Conservation (phyloP, 2,329 filamentous ascomycete species). For the Magnaporthiopsis rhizophila region DNA sequence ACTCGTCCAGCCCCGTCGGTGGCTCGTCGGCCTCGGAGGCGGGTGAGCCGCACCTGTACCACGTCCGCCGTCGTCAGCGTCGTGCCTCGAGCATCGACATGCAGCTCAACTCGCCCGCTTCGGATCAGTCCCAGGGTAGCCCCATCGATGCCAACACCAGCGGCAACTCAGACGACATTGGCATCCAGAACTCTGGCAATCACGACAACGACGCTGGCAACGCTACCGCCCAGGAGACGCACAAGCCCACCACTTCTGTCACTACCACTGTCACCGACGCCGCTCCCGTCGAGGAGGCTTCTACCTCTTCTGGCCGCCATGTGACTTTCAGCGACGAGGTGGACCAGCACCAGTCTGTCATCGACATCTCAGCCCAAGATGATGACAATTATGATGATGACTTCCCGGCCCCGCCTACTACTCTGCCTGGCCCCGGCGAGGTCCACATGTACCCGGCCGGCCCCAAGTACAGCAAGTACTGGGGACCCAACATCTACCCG, state of each 20-base stretch:
- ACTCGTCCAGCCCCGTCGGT: neutral
- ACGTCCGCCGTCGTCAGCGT: neutral
- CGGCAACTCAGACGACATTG: neutral
- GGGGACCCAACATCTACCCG: neutral
- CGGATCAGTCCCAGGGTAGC: constrained; percentile 7
- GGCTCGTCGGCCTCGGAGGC: neutral
- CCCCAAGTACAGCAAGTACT: neutral
- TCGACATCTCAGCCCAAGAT: too few species aligned
- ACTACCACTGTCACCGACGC: neutral
- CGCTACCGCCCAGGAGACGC: too few species aligned
- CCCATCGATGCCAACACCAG: neutral
- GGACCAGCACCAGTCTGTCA: neutral
- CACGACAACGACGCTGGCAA: neutral
- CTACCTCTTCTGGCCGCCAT: neutral
- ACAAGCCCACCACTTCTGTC: neutral
- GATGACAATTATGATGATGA: too few species aligned
- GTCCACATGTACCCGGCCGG: neutral
- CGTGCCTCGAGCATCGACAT: constrained; percentile 9
- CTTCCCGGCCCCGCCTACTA: neutral
- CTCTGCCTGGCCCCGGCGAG: too few species aligned
- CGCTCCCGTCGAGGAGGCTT: too few species aligned
- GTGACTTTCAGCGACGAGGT: neutral
- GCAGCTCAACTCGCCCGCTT: constrained; percentile 9
- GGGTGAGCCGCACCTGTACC: neutral
- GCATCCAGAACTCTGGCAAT: neutral